Conservation (phyloP, 2,329 filamentous ascomycete genomes). For the Apiospora phragmitis region DNA sequence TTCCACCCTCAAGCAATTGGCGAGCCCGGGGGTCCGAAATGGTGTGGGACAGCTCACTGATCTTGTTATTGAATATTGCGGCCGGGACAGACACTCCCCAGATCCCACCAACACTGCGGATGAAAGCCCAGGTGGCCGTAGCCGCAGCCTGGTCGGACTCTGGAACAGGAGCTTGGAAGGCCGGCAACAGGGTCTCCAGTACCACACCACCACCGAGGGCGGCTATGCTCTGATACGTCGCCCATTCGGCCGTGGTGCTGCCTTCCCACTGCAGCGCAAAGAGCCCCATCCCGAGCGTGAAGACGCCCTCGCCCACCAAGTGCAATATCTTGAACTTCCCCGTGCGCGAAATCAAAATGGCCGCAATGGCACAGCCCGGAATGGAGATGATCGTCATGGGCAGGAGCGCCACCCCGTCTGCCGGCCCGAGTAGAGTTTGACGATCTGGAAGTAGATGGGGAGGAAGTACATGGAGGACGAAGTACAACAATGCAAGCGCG, state of each 20-base stretch:
- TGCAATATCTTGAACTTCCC: conserved; percentile 28
- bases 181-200: conserved; percentile 38
- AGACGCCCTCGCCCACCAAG: conserved; percentile 27
- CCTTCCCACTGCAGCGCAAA: conserved; percentile 34
- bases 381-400: conserved; percentile 18
- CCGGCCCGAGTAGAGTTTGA: conserved; percentile 30
- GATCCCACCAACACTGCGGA: conserved; percentile 40
- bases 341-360: conserved; percentile 28
- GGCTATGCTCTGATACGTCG: conserved; percentile 36
- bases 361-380: conserved; percentile 19
- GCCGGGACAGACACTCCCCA: conserved; percentile 42
- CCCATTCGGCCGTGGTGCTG: conserved; percentile 35
- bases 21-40: conserved; percentile 13
- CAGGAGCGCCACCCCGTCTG: conserved; percentile 33
- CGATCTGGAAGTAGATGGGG: conserved; percentile 46
- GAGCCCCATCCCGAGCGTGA: conserved; percentile 36
- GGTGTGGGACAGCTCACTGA: conserved; percentile 1
- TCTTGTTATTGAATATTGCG: conserved; percentile 33
- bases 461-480: conserved; percentile 35
- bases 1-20: conserved; percentile 16
- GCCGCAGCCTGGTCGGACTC: conserved; percentile 32
- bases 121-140: conserved; percentile 38
- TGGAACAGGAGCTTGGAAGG: conserved; percentile 35
- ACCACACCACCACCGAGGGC: conserved; percentile 40
- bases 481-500: too few species aligned